Evolutionary conservation across 495 filamentous ascomycete species (phyloP).

Genomic region (Aspergillus mulundensis): DNA sequence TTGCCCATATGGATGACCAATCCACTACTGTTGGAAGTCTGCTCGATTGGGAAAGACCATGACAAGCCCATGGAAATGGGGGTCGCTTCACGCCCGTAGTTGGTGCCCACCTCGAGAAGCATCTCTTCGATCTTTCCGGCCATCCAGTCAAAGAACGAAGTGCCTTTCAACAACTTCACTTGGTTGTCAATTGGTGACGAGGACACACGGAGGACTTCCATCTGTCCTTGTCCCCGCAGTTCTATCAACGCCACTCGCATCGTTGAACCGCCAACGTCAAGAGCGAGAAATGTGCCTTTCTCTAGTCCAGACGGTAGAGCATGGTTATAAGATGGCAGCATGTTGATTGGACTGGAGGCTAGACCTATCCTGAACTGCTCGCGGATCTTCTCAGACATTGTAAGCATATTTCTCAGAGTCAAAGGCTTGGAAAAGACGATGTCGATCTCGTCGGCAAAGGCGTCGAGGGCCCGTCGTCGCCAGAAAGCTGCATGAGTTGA

Average conservation of each 20-base stretch:
- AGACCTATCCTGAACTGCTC: conserved; percentile 54
- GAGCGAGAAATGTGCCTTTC: conserved; percentile 54
- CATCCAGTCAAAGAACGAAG: conserved; percentile 67
- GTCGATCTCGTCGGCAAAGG: conserved; percentile 49
- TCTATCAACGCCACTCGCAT: conserved; percentile 61
- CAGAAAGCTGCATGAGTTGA: conserved; percentile 35
- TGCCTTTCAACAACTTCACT: conserved; percentile 50
- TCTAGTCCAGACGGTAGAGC: conserved; percentile 58
- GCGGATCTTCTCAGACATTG: conserved; percentile 56
- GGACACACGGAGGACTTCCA: conserved; percentile 49
- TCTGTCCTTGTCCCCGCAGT: conserved; percentile 47
- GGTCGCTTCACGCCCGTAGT: conserved; percentile 31
- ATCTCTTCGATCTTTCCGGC: conserved; percentile 58
- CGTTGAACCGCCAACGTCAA: conserved; percentile 67
- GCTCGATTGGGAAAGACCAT: conserved; percentile 68
- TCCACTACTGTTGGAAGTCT: conserved; percentile 55
- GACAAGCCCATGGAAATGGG: conserved; percentile 58
- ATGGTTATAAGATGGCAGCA: conserved; percentile 65
- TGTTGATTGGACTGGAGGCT: conserved; percentile 52
- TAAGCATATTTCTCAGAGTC: conserved; percentile 39
- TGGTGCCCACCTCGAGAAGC: conserved; percentile 34
- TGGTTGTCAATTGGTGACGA: conserved; percentile 51
- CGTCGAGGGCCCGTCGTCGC: conserved; percentile 46
- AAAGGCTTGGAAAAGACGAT: conserved; percentile 44
- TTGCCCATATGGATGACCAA: conserved; percentile 63